A percentile compares a stretch with the other conserved stretches of the same genome.
Conservation (phyloP, 2,329 filamentous ascomycete genomes). For the Sarocladiaceae sp. region DNA sequence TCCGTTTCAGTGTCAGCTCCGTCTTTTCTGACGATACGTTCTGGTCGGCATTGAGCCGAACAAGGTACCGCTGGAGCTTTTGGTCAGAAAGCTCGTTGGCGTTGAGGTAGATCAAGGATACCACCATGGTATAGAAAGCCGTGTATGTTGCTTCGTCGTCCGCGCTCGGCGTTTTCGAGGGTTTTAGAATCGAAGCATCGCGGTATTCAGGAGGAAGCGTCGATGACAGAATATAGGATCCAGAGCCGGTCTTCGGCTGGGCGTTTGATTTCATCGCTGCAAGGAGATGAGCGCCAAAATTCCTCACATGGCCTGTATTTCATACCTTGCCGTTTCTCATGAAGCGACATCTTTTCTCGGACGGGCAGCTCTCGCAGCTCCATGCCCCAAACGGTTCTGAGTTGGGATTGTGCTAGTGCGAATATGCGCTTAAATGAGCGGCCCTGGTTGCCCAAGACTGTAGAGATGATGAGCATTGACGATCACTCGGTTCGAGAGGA, state of each 20-base stretch:
- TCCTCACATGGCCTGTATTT: background rate
- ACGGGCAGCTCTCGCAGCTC: constrained; percentile 76
- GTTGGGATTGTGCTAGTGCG: constrained; percentile 63
- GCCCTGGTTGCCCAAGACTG: constrained; percentile 65
- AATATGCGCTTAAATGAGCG: constrained; percentile 74
- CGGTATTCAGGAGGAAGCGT: constrained; percentile 64
- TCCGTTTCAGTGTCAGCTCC: constrained; percentile 64
- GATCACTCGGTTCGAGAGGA: constrained; percentile 8
- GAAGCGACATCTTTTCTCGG: constrained; percentile 73
- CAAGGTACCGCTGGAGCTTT: constrained; percentile 70
- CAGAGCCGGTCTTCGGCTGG: constrained; percentile 51
- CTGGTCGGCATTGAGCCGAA: constrained; percentile 66
- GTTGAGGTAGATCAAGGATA: constrained; percentile 69
- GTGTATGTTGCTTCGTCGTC: constrained; percentile 72
- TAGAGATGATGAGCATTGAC: background rate
- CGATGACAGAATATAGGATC: constrained; percentile 72
- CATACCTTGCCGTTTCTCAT: constrained; percentile 67
- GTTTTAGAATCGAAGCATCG: constrained; percentile 58
- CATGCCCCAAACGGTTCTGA: constrained; percentile 81
- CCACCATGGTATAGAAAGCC: constrained; percentile 72
- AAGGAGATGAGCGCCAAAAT: constrained; percentile 11
- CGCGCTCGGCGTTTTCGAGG: constrained; percentile 58
- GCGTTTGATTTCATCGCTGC: constrained; percentile 38
- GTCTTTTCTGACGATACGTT: constrained; percentile 72
- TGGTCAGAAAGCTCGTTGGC: constrained; percentile 69